A percentile compares a stretch with the other conserved stretches of the same genome.
Conservation (phyloP, 163 green algal species). For the Scenedesmus sp. region DNA sequence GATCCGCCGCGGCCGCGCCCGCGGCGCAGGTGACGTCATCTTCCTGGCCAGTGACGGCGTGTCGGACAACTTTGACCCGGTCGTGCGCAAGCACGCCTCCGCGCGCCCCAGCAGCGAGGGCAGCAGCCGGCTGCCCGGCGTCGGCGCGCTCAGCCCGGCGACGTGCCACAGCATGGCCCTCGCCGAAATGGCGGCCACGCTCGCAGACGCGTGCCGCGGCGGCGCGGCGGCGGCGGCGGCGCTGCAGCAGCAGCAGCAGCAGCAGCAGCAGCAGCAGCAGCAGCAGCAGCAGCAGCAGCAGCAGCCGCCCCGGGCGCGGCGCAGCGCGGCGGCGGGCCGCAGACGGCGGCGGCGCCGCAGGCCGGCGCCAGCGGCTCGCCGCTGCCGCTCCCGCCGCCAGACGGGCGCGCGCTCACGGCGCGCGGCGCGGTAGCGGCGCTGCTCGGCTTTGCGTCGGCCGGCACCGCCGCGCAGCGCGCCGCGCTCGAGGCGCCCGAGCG, state of each 20-base stretch:
- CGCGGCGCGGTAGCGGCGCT: background rate
- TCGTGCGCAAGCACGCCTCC: conserved; percentile 49
- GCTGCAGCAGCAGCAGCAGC: background rate
- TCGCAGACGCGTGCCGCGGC: conserved; percentile 6
- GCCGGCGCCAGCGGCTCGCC: background rate
- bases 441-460: conserved; percentile 18
- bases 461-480: conserved; percentile 7
- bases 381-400: background rate
- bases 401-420: background rate
- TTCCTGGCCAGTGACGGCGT: conserved; percentile 58
- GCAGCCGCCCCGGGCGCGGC: background rate
- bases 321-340: too few species aligned
- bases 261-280: background rate
- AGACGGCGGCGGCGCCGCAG: background rate
- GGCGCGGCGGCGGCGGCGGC: conserved; percentile 8
- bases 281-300: background rate
- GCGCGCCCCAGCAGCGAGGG: conserved; percentile 30
- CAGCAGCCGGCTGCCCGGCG: conserved; percentile 4
- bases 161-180: conserved; percentile 16
- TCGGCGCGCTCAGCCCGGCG: background rate
- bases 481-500: background rate
- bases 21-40: conserved; percentile 46
- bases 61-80: conserved; percentile 61
- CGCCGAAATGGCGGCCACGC: conserved; percentile 21
- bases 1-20: background rate